Percentiles rank a stretch among this genome's conserved stretches.
phyloP scores from a whole-genome alignment of 2,329 filamentous ascomycete species.

The Colletotrichum caudatum region DNA sequence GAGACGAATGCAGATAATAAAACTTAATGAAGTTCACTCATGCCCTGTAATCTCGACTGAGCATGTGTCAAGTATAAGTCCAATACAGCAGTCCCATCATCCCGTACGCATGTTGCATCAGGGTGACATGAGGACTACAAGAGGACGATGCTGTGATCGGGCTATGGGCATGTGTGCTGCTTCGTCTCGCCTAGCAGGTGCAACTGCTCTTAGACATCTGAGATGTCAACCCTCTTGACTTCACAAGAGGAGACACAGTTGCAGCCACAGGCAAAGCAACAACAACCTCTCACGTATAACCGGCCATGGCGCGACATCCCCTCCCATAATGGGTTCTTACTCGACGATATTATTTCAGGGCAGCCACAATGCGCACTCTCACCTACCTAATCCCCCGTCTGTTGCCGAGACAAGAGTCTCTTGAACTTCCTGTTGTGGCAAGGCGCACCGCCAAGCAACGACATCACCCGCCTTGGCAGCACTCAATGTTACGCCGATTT shows the following conservation, averaged over 20 bases:
- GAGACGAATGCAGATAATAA: neutral
- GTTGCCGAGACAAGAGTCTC: neutral
- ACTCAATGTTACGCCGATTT: slow-evolving; percentile 2
- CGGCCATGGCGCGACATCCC: neutral
- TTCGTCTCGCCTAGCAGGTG: neutral
- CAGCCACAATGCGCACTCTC: neutral
- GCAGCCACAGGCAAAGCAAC: neutral
- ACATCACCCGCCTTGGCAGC: slow-evolving; percentile 32
- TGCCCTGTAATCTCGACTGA: neutral
- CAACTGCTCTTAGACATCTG: neutral
- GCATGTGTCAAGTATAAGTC: too few relatives aligned
- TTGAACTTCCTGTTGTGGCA: slow-evolving; percentile 28
- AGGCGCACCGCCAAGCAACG: slow-evolving; percentile 20
- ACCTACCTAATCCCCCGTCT: slow-evolving; percentile 2
- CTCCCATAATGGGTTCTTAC: too few relatives aligned
- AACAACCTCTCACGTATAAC: neutral
- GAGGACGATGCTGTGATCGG: neutral
- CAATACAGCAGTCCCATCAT: neutral
- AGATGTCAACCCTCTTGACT: neutral
- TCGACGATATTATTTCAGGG: fast-evolving
- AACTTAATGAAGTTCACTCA: neutral
- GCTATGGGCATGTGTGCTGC: neutral
- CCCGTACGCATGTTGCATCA: too few relatives aligned
- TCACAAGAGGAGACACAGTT: neutral
- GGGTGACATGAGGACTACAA: neutral